Evolutionary conservation across 2,329 filamentous ascomycete genomes (phyloP).

Genomic region (Penicillium sp.): DNA sequence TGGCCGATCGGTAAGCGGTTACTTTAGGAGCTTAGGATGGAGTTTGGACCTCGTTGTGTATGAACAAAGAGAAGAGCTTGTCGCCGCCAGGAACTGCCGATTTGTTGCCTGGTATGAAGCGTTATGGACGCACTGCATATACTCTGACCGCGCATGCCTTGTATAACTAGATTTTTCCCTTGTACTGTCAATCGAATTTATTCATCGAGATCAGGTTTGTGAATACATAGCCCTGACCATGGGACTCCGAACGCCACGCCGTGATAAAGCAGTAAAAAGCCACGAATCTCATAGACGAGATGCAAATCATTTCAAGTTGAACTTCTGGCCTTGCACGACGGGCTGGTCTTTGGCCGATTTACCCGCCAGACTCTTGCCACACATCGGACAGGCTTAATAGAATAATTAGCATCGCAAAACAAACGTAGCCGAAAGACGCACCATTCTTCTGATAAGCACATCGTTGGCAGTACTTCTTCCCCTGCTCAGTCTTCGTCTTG

Average conservation of each 20-base stretch:
- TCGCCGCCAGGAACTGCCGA: slow-evolving; percentile 6
- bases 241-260: slow-evolving; percentile 11
- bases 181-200: slow-evolving; percentile 22
- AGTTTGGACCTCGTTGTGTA: slow-evolving; percentile 1
- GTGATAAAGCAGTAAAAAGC: slow-evolving; percentile 1
- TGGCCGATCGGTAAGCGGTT: slow-evolving; percentile 62
- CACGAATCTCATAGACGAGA: neutral
- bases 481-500: slow-evolving; percentile 60
- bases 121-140: slow-evolving; percentile 32
- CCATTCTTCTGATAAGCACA: slow-evolving; percentile 60
- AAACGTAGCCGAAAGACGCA: slow-evolving; percentile 32
- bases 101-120: slow-evolving; percentile 16
- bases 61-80: slow-evolving; percentile 10
- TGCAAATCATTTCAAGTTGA: slow-evolving; percentile 52
- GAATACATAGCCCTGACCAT: slow-evolving; percentile 5
- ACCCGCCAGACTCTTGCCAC: slow-evolving; percentile 52
- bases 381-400: slow-evolving; percentile 55
- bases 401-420: slow-evolving; percentile 11
- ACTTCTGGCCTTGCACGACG: slow-evolving; percentile 57
- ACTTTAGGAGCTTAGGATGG: neutral
- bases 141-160: slow-evolving; percentile 32
- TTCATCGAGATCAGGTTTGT: slow-evolving; percentile 2
- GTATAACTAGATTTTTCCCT: slow-evolving; percentile 35
- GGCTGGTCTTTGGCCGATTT: slow-evolving; percentile 47
- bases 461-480: slow-evolving; percentile 56